Base-by-base conservation (phyloP, 73 alveolate genomes). In the Paramecium pentaurelia region DNA sequence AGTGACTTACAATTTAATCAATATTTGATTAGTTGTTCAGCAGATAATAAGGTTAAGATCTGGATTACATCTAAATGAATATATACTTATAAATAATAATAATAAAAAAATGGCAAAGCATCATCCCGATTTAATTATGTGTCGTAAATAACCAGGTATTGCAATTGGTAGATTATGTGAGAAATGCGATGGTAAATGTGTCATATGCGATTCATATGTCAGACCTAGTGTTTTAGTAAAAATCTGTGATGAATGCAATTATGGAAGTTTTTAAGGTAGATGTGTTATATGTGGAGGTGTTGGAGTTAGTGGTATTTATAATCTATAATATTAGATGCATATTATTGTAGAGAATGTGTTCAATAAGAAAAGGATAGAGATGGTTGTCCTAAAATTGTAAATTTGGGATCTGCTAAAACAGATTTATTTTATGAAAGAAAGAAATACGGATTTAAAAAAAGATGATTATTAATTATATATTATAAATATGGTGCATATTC, bases 331-430 rank as follows among this genome's bases (percentile, higher is more conserved):
- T 14, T 71, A 71, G 99, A 98, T 93, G 99, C 99, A n/a, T 98
- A 97, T 93, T 98, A 98, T 89, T 98, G 99, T 92, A 96, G 95
- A 93, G 99, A 98, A 92, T 96, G 99, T 89, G 94, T 95, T 3
- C 75, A 94, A 92, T 80, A 95, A 77, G 99, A 97, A 89, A 95
- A 96, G 93, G 99, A 98, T 95, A 95, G 99, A 68, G 99, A 98
- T 95, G 99, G 99, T 51, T 98, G 99, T 92, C 99, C 99, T n/a
- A 98, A 97, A 94, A 98, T 98, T 36, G 98, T 98, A 37, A 98
- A 98, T 93, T 95, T 98, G 59, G 99, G 99, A 18, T 95, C 98
- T 25, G 99, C 99, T 11, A 97, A 96, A 88, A 98, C 99, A 25
- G 99, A 98, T 95, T 95, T 97, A 71, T 98, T 96, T 96, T 98